Evolutionary conservation across 139 green algal genomes (phyloP), one percentile per base, ranked within the genome.

Genomic region (Closterium sp.): DNA sequence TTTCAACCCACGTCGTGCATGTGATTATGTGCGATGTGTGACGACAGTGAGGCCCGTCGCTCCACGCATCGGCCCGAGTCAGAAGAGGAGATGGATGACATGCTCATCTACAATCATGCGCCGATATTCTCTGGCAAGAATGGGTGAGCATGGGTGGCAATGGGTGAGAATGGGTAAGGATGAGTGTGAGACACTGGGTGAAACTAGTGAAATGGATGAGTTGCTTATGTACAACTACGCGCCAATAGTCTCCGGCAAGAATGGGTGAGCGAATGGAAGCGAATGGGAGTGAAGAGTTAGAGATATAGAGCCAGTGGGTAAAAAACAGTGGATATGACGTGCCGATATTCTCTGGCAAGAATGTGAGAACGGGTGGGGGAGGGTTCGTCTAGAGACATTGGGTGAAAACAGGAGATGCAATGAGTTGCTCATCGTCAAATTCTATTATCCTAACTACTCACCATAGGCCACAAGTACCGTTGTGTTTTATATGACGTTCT

Each of bases 81-180:
- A 1, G 76, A 86, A n/a, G 12, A 93, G 30, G 90, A 93, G 19
- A 31, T 87, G 38, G 35, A 93, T n/a, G 84, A 90, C 6, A 34
- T 93, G 66, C 90, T 93, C 64, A 93, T 93, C 23, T 93, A 93
- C 84, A 93, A 93, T 86, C 34, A 89, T 36, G 33, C 28, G 30
- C 90, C 90, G 1, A 86, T 91, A 4, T 93, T 69, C 34, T n/a
- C n/a, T n/a, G n/a, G n/a, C n/a, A n/a, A n/a, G n/a, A n/a, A n/a
- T n/a, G n/a, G n/a, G n/a, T n/a, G n/a, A n/a, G n/a, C n/a, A n/a
- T n/a, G n/a, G n/a, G n/a, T n/a, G n/a, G n/a, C n/a, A n/a, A n/a
- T n/a, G n/a, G n/a, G n/a, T n/a, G n/a, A n/a, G n/a, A n/a, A n/a
- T n/a, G n/a, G n/a, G n/a, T n/a, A n/a, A n/a, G n/a, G n/a, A n/a